Conservation (phyloP, 1,139 yeast genomes). For the Pneumocystis canis region DNA sequence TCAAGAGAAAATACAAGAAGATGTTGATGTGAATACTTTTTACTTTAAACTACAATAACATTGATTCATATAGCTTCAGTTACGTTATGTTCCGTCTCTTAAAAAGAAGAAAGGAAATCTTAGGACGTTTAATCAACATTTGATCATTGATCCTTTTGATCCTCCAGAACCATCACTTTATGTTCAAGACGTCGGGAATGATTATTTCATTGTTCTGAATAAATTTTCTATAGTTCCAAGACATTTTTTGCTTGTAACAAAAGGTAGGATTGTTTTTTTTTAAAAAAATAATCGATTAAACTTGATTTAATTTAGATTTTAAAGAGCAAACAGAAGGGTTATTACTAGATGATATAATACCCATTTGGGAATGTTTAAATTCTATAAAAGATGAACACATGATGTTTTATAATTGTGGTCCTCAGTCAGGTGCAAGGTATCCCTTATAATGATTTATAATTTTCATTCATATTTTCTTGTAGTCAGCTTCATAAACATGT, state of each 20-base stretch:
- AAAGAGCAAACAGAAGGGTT: constrained; percentile 60
- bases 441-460: neutral
- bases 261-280: constrained; percentile 19
- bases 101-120: neutral
- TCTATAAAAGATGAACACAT: constrained; percentile 31
- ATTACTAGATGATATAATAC: constrained; percentile 48
- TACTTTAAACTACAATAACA: neutral
- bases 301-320: constrained; percentile 26
- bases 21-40: neutral
- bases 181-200: constrained; percentile 39
- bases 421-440: constrained; percentile 55
- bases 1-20: neutral
- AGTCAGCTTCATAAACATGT: constrained; percentile 86
- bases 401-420: constrained; percentile 82
- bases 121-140: neutral
- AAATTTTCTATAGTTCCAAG: constrained; percentile 71
- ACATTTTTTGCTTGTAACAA: constrained; percentile 68
- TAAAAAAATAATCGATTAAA: neutral
- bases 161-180: constrained; percentile 67
- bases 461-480: neutral
- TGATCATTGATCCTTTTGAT: constrained; percentile 50
- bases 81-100: constrained; percentile 1
- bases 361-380: constrained; percentile 39
- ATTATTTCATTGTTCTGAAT: constrained; percentile 57
- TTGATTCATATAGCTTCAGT: neutral